Base-by-base conservation (phyloP, 2,329 filamentous ascomycete species). In the Venturia oleaginea region DNA sequence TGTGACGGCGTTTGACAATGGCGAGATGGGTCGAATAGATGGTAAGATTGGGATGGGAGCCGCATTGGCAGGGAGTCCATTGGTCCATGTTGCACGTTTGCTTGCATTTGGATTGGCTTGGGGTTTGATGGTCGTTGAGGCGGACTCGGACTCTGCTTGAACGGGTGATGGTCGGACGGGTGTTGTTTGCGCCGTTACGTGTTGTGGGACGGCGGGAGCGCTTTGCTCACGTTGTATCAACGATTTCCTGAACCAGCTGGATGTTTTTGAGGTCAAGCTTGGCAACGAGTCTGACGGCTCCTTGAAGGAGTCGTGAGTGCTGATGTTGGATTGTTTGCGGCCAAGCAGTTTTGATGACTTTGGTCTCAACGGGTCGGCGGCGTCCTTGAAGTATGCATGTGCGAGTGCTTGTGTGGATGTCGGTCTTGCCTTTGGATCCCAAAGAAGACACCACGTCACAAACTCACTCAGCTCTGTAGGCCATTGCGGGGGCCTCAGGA, bases 401-500 rank as follows among this genome's bases (percentile, higher is more conserved):
- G 90, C 89, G 68, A 99, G 79, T n/a, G 94, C 93, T 76, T 99
- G 92, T 0, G 89, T 87, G 1, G 93, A 97, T 4, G 92, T 97
- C 55, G 94, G 94, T 66, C 94, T 85, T 72, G 81, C 86, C 79
- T 92, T 95, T 13, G 94, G 94, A 76, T 99, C 94, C 94, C 94
- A 99, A 90, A 97, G 94, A 69, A 99, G 78, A 76, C 94, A 99
- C 92, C 92, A 97, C 19, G 94, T 99, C 66, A 99, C 94, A 72
- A 99, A 97, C 66, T 95, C 86, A 71, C 88, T 89, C 64, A 99
- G 82, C 24, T 91, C 88, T 1, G 88, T 79, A 6, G 94, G 94
- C 94, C 94, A 99, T 72, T 96, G 91, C 19, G 94, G 92, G 32
- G 89, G 76, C 72, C 91, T 91, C 8, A 99, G 82, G 68, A 97